Base-by-base conservation (phyloP, 1,139 yeast species). In the Saccharomyces hybrid region DNA sequence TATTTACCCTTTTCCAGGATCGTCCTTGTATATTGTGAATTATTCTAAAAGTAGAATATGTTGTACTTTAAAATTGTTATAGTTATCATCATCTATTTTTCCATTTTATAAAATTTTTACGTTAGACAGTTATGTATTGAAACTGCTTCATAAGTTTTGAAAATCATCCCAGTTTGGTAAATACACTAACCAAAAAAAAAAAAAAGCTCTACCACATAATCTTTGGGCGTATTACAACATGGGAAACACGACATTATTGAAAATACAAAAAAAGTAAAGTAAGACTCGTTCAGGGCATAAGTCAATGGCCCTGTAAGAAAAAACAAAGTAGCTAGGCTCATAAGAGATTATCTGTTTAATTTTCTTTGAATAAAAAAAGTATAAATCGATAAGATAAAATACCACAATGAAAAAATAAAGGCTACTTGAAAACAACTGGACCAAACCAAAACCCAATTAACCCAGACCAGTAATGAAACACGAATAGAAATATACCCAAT, bases 21-120 rank as follows among this genome's bases (percentile, higher is more conserved):
- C 19, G 19, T 38, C 16, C 14, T 32, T 38, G 44, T 38, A 19
- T 38, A 38, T 38, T 38, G 44, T 38, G 25, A 38, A 16, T 19
- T 38, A 38, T 38, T 38, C 44, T 38, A 38, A 19, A 38, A 38
- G 6, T 19, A 38, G 44, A 19, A 38, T 38, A 9, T 38, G 44
- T 38, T 38, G 44, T 38, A 19, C 25, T 38, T 38, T 38, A 38
- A 5, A 19, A 38, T 9, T 11, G 25, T 11, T 19, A 38, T 38
- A 38, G 23, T 38, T 79, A 26, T 58, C 61, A 49, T 47, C 16
- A 29, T 38, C 13, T 16, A 9, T 19, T 38, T 16, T 19, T 38
- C 26, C 44, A 16, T 19, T 38, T 38, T 16, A 38, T 38, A 38
- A 9, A 38, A 16, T 38, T 7, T 16, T 9, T 38, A 38, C 19